Evolutionary conservation across 768 basidiomycete genomes (phyloP), one percentile per base, ranked within the genome.

Genomic region (Fistulinella prunicolor): DNA sequence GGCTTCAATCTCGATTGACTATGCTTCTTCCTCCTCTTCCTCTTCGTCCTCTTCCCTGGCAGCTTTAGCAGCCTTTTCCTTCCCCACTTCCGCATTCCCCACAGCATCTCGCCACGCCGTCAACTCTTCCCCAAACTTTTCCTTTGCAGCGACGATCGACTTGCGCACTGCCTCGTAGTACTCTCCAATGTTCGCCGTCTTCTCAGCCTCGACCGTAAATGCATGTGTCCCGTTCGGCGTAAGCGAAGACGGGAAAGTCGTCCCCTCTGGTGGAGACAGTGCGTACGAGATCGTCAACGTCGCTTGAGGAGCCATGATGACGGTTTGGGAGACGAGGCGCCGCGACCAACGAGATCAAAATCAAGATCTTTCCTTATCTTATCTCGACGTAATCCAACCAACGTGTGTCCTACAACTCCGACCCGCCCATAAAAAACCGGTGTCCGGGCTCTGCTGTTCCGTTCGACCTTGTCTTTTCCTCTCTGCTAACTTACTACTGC

Each of bases 81-180:
- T 88, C 14, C 59, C 73, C 56, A 77, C 62, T 62, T 90, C 88
- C 7, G 67, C 60, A 40, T 76, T 84, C 12, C 86, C 85, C 5
- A 89, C 81, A 6, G 76, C 75, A 65, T 90, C 86, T 57, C 83
- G 76, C 88, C 86, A 89, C 6, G 64, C 74, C 0, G 88, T 89
- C 64, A 90, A 62, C 54, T 88, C 83, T 37, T 80, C 73, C 9
- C 88, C 88, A 4, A 86, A 55, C 23, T 73, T 69, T 36, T 70
- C 71, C 52, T 72, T 80, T 23, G 84, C 83, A 29, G 71, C 66
- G 28, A 67, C 68, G 42, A 89, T 70, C 17, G 80, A 70, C 6
- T 56, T 64, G 50, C 73, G 70, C 34, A 89, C 63, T 2, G 65
- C 69, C 1, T 65, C 61, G 48, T 87, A 88, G 59, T 83, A 85